Evolutionary conservation across 352 stramenopile genomes (phyloP).

Genomic region (Globisporangium barbulae): DNA sequence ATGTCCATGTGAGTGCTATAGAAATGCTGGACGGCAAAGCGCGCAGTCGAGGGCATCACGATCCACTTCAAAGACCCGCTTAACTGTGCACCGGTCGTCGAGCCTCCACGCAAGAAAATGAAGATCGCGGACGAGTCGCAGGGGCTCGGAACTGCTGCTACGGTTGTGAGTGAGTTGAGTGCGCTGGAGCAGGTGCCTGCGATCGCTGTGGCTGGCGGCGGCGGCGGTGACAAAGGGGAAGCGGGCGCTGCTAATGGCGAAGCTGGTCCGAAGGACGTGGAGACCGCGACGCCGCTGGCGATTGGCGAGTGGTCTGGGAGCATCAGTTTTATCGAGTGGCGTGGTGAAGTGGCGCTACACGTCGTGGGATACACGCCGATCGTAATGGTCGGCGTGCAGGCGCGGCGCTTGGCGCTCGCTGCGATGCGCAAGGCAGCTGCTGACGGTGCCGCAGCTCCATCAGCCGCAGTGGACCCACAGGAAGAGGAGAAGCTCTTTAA

Average conservation of each 20-base stretch:
- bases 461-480: slow-evolving; percentile 28
- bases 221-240: slow-evolving; percentile 1
- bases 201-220: not conserved
- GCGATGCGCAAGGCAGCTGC: slow-evolving; percentile 46
- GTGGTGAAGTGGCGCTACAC: slow-evolving; percentile 70
- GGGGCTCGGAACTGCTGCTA: not conserved
- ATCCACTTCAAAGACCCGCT: slow-evolving; percentile 78
- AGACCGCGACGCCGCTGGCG: slow-evolving; percentile 42
- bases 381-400: slow-evolving; percentile 76
- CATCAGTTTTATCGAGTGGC: slow-evolving; percentile 87
- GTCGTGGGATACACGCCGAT: slow-evolving; percentile 70
- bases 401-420: slow-evolving; percentile 69
- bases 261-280: slow-evolving; percentile 23
- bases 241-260: slow-evolving; percentile 18
- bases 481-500: slow-evolving; percentile 85
- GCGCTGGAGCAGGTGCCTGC: slow-evolving; percentile 4
- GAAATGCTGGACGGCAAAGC: slow-evolving; percentile 68
- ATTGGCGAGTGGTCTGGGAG: slow-evolving; percentile 72
- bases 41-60: slow-evolving; percentile 71
- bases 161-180: not conserved
- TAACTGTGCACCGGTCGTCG: slow-evolving; percentile 62
- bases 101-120: slow-evolving; percentile 66
- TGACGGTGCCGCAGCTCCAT: slow-evolving; percentile 18
- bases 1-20: slow-evolving; percentile 15
- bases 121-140: slow-evolving; percentile 41